Evolutionary conservation across 129 eudicot species (phyloP).

Genomic region (Lactuca sativa): DNA sequence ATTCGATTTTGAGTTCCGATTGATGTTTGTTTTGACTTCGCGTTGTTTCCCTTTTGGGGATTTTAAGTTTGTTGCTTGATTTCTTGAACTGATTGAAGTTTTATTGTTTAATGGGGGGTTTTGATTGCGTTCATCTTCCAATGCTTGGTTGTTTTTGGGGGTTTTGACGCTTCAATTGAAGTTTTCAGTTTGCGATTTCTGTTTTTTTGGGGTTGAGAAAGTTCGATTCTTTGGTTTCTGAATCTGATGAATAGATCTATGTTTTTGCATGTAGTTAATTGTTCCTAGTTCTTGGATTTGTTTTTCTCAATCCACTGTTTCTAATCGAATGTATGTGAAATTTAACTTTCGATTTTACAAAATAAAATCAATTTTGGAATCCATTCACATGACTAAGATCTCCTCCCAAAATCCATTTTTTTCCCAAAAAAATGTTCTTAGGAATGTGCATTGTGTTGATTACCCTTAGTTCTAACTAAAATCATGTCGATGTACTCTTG

Average conservation of each 20-base stretch:
- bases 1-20: conserved; percentile 27
- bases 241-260: conserved; percentile 12
- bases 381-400: conserved; percentile 6
- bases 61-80: conserved; percentile 5
- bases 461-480: not conserved
- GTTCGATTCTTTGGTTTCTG: not conserved
- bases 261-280: conserved; percentile 28
- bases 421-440: not conserved
- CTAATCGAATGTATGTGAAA: not conserved
- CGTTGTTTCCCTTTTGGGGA: not conserved
- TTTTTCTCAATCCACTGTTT: not conserved
- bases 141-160: conserved; percentile 15
- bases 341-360: not conserved
- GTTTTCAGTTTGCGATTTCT: conserved; percentile 6
- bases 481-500: not conserved
- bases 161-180: conserved; percentile 12
- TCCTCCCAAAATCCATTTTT: not conserved
- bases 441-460: not conserved
- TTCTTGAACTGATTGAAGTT: not conserved
- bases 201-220: conserved; percentile 1
- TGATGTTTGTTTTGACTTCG: conserved; percentile 3
- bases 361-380: not conserved
- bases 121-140: not conserved
- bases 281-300: conserved; percentile 8
- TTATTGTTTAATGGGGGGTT: not conserved